phyloP scores from a whole-genome alignment of 371 early-diverging fungal species.

The Vairimorpha ceranae region DNA sequence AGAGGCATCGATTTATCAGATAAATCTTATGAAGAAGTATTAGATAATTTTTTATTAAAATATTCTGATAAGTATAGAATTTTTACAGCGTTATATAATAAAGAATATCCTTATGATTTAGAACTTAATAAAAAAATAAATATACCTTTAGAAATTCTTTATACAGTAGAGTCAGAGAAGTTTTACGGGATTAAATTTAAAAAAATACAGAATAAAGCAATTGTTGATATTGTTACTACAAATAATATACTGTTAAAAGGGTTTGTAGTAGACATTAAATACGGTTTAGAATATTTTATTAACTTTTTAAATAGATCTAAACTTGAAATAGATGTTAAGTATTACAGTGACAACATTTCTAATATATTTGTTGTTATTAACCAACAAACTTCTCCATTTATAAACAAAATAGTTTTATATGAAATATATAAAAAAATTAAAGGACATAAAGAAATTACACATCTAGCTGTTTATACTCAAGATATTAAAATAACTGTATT shows the following conservation, averaged over 20 bases:
- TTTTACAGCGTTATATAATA: neutral
- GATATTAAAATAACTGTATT: neutral
- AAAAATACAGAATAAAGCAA: neutral
- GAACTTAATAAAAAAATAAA: neutral
- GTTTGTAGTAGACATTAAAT: neutral
- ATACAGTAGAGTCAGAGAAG: neutral
- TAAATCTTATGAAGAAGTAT: neutral
- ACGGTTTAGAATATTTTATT: neutral
- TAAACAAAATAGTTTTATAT: neutral
- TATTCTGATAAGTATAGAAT: neutral
- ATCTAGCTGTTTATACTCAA: neutral
- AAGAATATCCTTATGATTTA: slow-evolving; percentile 2
- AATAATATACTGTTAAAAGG: neutral
- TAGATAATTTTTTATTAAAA: neutral
- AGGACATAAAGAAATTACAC: neutral
- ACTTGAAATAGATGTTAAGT: neutral
- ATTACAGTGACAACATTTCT: neutral
- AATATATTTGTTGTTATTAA: neutral
- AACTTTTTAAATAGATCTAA: neutral
- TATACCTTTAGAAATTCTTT: neutral
- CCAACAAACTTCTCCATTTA: neutral
- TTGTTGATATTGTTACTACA: neutral
- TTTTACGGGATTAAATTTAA: neutral
- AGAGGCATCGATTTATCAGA: neutral
- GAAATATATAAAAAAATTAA: neutral